Evolutionary conservation across 2,329 filamentous ascomycete species (phyloP).

Genomic region (Beauveria medogensis): DNA sequence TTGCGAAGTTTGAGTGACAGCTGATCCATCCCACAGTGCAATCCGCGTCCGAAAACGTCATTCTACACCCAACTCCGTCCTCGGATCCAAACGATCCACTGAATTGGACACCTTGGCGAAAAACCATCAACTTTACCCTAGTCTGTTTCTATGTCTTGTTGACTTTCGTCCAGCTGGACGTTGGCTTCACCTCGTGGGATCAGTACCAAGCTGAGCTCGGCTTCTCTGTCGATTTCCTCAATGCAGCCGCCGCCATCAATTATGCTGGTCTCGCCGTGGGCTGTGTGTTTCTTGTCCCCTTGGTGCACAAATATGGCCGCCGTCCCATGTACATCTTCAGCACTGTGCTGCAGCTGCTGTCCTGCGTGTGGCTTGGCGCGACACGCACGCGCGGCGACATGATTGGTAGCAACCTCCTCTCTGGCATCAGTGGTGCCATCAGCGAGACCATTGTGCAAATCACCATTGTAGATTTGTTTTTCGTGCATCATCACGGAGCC

Average conservation of each 20-base stretch:
- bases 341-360: constrained; percentile 28
- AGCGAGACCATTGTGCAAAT: constrained; percentile 32
- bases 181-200: constrained; percentile 10
- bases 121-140: constrained; percentile 21
- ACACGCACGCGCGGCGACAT: constrained; percentile 34
- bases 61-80: constrained; percentile 17
- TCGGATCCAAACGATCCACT: constrained; percentile 46
- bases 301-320: constrained; percentile 18
- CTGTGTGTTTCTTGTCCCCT: constrained; percentile 16
- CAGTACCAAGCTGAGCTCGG: constrained; percentile 1
- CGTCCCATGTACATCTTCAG: constrained; percentile 25
- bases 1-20: not conserved
- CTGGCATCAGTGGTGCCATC: constrained; percentile 30
- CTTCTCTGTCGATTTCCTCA: constrained; percentile 7
- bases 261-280: constrained; percentile 16
- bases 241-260: constrained; percentile 11
- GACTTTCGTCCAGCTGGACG: constrained; percentile 10
- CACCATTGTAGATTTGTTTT: constrained; percentile 27
- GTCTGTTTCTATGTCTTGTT: constrained; percentile 32
- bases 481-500: constrained; percentile 26
- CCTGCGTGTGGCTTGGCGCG: constrained; percentile 29
- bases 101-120: constrained; percentile 46
- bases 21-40: not conserved
- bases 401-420: constrained; percentile 30
- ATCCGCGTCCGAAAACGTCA: constrained; percentile 5